Conservation (phyloP, 2,329 filamentous ascomycete species). For the Exophiala sp. region DNA sequence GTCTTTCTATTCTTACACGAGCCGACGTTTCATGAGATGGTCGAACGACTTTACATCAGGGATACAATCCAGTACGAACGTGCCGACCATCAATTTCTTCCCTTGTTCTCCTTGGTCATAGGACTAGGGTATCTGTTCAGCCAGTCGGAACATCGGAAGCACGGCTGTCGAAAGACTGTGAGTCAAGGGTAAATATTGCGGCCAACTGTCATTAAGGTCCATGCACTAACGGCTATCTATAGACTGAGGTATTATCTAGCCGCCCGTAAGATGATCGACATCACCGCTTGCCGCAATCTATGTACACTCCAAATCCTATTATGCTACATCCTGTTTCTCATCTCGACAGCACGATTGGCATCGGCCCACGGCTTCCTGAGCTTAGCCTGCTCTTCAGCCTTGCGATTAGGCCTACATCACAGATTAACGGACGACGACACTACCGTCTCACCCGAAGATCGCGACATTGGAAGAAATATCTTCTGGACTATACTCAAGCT, state of each 20-base stretch:
- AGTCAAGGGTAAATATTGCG: constrained; percentile 19
- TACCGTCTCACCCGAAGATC: constrained; percentile 6
- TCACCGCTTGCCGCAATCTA: constrained; percentile 15
- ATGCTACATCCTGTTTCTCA: constrained; percentile 19
- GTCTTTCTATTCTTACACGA: constrained; percentile 21
- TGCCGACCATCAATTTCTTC: constrained; percentile 20
- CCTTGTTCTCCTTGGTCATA: constrained; percentile 19
- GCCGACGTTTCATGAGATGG: constrained; percentile 16
- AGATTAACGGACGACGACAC: constrained; percentile 12
- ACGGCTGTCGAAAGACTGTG: constrained; percentile 17
- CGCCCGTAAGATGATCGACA: constrained; percentile 18
- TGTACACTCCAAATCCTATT: constrained; percentile 18
- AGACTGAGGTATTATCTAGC: constrained; percentile 21
- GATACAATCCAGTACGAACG: constrained; percentile 20
- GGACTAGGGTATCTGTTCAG: constrained; percentile 22
- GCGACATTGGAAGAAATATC: constrained; percentile 8
- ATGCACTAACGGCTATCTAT: not conserved
- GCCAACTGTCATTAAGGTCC: not conserved
- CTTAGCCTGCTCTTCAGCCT: constrained; percentile 14
- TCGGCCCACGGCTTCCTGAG: constrained; percentile 18
- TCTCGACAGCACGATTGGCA: constrained; percentile 20
- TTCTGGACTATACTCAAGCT: constrained; percentile 25
- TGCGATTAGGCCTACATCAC: constrained; percentile 22
- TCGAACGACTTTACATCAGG: constrained; percentile 19
- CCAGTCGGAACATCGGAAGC: constrained; percentile 14